Base-by-base conservation (phyloP, 257 asterid genomes). In the Ocimum tenuiflorum region DNA sequence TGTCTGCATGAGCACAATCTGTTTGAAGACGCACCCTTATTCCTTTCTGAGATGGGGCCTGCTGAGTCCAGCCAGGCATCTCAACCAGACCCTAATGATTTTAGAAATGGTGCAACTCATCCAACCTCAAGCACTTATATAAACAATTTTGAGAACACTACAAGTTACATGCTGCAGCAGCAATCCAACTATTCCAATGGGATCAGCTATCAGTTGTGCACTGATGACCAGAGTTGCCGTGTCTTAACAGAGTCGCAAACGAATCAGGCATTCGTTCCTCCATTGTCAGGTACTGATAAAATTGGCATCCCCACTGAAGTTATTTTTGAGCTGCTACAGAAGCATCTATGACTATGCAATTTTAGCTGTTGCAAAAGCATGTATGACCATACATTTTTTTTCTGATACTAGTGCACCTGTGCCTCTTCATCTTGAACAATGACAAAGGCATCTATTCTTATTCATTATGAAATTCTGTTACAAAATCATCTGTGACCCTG, bases 221-320 rank as follows among this genome's bases (percentile, higher is more conserved):
- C 73, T 9, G 78, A 75, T 61, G 84, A 83, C 38, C 91, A 81
- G 65, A 82, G 78, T 13, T 75, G 54, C 73, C 23, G 63, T n/a
- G 69, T 35, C 72, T 29, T 76, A 73, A 64, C 78, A 14, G 74
- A 79, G 52, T 11, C 79, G 24, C 81, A 75, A 49, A 75, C 78
- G 60, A 70, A 82, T 58, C 79, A 73, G 64, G 83, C 75, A 29
- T 39, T 63, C 42, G 23, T 71, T 22, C 60, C 80, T 69, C 80
- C 80, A 56, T 64, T 67, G 71, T 66, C 97, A 92, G 99, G 99
- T 92, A 92, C 72, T 78, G 80, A 80, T 62, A 70, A 55, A 41
- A 39, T 60, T 71, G 76, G 68, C 71, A 51, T 43, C 38, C 59
- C 47, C 54, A 61, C 22, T 68, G 70, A 57, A 55, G 79, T 67